Evolutionary conservation across 1,284 basidiomycete species (phyloP).

Genomic region (Gymnopus androsaceus): DNA sequence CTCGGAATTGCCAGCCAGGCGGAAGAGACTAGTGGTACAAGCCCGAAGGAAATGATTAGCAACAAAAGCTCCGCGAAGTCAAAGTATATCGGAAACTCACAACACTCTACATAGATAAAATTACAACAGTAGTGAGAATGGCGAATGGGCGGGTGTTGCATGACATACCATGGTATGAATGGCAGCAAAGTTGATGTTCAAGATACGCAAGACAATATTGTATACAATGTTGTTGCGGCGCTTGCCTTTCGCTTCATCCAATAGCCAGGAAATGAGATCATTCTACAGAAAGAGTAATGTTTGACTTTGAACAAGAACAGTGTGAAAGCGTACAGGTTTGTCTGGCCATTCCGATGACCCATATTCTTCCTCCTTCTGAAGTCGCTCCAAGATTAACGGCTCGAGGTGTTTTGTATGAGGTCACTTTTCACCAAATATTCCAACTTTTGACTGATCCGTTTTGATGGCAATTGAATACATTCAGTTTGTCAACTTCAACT

Average conservation of each 20-base stretch:
- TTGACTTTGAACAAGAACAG: not conserved
- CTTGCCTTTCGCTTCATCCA: constrained; percentile 23
- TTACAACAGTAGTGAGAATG: not conserved
- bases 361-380: constrained; percentile 21
- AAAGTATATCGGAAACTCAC: not conserved
- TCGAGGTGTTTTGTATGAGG: constrained; percentile 24
- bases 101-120: constrained; percentile 4
- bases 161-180: constrained; percentile 12
- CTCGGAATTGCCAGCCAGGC: constrained; percentile 37
- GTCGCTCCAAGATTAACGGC: constrained; percentile 26
- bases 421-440: too few species aligned
- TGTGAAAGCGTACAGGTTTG: constrained; percentile 19
- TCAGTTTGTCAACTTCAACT: too few species aligned
- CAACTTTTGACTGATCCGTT: too few species aligned
- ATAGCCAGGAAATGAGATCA: constrained; percentile 24
- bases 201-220: not conserved
- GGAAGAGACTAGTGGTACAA: constrained; percentile 35
- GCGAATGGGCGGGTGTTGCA: not conserved
- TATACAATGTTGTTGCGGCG: not conserved
- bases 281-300: constrained; percentile 12
- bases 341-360: constrained; percentile 25
- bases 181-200: constrained; percentile 8
- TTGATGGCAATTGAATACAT: too few species aligned
- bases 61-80: too few species aligned
- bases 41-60: constrained; percentile 23